These are phyloP conservation scores for Populus pruinosa DNA, from an alignment of 345 rosid genomes.

Conservation along the genomic window DNA sequence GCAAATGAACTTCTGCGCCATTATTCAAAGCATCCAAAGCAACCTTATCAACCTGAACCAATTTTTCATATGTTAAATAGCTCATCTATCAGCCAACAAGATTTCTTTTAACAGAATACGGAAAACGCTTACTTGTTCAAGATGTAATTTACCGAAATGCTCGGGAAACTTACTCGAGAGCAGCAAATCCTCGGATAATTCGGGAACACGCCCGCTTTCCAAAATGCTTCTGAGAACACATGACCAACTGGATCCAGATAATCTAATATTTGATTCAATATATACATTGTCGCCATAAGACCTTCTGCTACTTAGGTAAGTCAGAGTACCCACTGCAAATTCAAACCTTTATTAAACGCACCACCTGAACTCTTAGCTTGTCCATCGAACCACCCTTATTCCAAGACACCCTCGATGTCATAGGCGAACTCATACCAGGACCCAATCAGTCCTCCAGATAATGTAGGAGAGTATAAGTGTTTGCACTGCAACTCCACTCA, in stretches of 20 bases:
- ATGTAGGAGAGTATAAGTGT: too few relatives aligned
- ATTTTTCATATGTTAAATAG: conserved; percentile 6
- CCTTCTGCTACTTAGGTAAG: conserved; percentile 93
- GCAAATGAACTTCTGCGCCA: conserved; percentile 82
- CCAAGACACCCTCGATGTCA: too few relatives aligned
- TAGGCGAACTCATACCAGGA: too few relatives aligned
- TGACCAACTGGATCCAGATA: conserved; percentile 77
- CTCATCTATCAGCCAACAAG: background rate
- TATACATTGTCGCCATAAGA: conserved; percentile 93
- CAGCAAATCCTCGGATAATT: conserved; percentile 83
- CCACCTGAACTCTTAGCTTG: too few relatives aligned
- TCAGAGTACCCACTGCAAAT: conserved; percentile 85
- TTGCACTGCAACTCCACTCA: too few relatives aligned
- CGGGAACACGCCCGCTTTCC: conserved; percentile 94
- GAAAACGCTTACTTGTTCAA: conserved; percentile 70
- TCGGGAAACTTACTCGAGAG: conserved; percentile 94
- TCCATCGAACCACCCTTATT: too few relatives aligned
- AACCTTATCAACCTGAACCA: conserved; percentile 76
- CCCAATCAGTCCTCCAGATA: too few relatives aligned
- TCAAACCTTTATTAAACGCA: conserved; percentile 65
- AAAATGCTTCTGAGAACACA: conserved; percentile 73
- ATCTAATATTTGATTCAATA: conserved; percentile 88
- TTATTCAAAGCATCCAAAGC: conserved; percentile 85
- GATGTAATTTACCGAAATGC: conserved; percentile 89
- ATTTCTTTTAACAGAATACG: background rate